Percentiles rank a stretch among this genome's conserved stretches.
phyloP scores from a whole-genome alignment of 1,284 basidiomycete species.

The Austropuccinia psidii region DNA sequence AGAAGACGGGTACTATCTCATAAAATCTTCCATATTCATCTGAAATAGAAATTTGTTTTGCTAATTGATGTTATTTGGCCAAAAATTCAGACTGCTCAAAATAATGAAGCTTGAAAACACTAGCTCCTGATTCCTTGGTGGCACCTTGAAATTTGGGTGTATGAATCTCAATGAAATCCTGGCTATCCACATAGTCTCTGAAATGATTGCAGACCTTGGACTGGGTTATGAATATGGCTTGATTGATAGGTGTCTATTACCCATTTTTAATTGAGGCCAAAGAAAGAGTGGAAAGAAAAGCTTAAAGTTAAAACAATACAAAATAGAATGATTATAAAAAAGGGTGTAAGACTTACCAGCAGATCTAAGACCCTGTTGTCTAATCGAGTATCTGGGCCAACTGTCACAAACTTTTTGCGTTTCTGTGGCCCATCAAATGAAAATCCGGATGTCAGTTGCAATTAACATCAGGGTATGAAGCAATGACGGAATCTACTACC shows the following conservation, averaged over 20 bases:
- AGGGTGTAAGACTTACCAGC: conserved; percentile 48
- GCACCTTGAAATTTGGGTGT: conserved; percentile 94
- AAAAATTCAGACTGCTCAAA: conserved; percentile 84
- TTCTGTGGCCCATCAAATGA: no score
- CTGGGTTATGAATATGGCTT: conserved; percentile 90
- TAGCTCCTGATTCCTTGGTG: conserved; percentile 91
- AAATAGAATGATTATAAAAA: neutral
- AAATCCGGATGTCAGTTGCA: neutral
- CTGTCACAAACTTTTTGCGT: no score
- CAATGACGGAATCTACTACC: no score
- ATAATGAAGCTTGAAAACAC: conserved; percentile 94
- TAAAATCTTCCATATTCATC: conserved; percentile 98
- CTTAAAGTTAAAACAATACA: neutral
- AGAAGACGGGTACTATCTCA: no score
- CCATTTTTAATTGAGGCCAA: neutral
- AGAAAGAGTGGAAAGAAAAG: neutral
- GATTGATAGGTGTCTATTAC: conserved; percentile 70
- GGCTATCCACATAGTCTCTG: conserved; percentile 68
- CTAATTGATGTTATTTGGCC: conserved; percentile 91
- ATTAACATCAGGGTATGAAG: conserved; percentile 4
- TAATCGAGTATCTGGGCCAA: conserved; percentile 82
- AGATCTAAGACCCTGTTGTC: conserved; percentile 93
- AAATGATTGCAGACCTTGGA: conserved; percentile 80
- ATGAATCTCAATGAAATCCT: conserved; percentile 89
- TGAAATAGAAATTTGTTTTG: conserved; percentile 98